Evolutionary conservation across 441 rosid species (phyloP).

Genomic region (Adansonia rubrostipa): DNA sequence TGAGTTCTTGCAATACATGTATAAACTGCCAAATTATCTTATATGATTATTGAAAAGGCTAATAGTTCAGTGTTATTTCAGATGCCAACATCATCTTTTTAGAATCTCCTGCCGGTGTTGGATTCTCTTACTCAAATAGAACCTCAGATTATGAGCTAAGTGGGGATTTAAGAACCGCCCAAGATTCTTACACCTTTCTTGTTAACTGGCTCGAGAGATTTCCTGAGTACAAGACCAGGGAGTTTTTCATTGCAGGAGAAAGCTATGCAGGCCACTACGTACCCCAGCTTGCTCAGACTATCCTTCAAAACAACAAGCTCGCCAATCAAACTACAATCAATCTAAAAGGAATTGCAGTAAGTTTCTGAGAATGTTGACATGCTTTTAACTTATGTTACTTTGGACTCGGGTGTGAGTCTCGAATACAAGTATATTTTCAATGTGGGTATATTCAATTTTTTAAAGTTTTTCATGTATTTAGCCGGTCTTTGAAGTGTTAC

Average conservation of each 20-base stretch:
- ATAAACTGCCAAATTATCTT: not conserved
- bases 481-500: too few relatives aligned
- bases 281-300: constrained; percentile 38
- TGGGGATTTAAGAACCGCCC: constrained; percentile 39
- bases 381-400: too few relatives aligned
- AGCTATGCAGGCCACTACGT: constrained; percentile 44
- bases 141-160: constrained; percentile 31
- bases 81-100: constrained; percentile 37
- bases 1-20: not conserved
- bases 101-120: constrained; percentile 42
- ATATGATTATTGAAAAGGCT: not conserved
- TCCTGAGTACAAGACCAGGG: constrained; percentile 39
- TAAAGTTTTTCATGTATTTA: too few relatives aligned
- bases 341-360: constrained; percentile 36
- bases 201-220: constrained; percentile 37
- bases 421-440: too few relatives aligned
- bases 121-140: constrained; percentile 41
- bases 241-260: constrained; percentile 38
- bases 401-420: too few relatives aligned
- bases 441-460: too few relatives aligned
- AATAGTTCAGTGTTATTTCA: constrained; percentile 8
- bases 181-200: constrained; percentile 37
- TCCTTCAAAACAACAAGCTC: constrained; percentile 28
- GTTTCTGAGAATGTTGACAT: not conserved
- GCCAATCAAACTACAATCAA: constrained; percentile 26